These are phyloP conservation scores for Brassica nigra DNA, from an alignment of 345 rosid species.

Conservation along the genomic window DNA sequence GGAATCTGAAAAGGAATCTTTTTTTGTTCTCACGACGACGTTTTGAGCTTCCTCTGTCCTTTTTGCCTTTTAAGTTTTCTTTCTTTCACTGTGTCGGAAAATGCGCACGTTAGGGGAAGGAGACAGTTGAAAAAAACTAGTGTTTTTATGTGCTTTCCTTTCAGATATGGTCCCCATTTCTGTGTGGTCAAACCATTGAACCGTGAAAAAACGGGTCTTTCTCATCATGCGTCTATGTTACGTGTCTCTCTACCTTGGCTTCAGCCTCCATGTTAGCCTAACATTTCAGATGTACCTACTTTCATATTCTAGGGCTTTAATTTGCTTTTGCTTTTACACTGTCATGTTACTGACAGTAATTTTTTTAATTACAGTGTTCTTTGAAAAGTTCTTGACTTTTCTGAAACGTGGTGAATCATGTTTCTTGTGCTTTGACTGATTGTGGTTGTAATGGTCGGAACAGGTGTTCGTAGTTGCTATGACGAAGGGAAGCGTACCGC, in stretches of 20 bases:
- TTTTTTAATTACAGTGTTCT: not conserved
- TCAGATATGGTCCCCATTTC: conserved; percentile 36
- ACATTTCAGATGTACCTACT: not conserved
- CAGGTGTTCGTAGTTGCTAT: conserved; percentile 84
- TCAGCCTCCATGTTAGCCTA: conserved; percentile 3
- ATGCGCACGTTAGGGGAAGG: conserved; percentile 35
- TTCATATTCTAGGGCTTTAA: not conserved
- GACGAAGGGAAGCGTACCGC: conserved; percentile 91
- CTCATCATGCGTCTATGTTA: conserved; percentile 36
- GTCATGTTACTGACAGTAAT: not conserved
- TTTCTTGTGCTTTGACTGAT: conserved; percentile 13
- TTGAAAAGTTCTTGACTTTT: not conserved
- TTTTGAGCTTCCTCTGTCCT: conserved; percentile 4
- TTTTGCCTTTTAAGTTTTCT: conserved; percentile 3
- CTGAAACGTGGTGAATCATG: not conserved
- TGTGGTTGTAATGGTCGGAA: conserved; percentile 8
- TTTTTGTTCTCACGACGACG: conserved; percentile 24
- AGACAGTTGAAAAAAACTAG: conserved; percentile 19
- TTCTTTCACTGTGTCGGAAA: conserved; percentile 13
- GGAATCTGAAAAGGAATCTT: conserved; percentile 13
- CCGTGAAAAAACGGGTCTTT: conserved; percentile 33
- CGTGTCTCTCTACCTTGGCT: conserved; percentile 28
- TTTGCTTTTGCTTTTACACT: not conserved
- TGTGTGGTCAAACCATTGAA: conserved; percentile 36
- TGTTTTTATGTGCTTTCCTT: conserved; percentile 31